Percentiles rank a stretch among this genome's conserved stretches.
Conservation (phyloP, 352 stramenopile species). For the Salisapilia sapeloensis region DNA sequence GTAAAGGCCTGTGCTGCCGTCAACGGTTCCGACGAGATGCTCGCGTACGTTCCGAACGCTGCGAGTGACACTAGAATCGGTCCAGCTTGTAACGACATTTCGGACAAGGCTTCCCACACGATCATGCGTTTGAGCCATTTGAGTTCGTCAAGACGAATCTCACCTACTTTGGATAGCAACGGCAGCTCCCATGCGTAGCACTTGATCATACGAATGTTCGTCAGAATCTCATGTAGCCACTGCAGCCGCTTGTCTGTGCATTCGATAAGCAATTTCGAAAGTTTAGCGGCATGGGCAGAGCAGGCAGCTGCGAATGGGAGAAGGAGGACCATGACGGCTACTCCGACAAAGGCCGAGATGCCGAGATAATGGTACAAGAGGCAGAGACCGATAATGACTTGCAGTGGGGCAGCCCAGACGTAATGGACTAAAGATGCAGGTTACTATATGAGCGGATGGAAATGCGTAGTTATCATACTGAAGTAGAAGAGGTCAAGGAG, state of each 20-base stretch:
- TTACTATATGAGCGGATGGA: slow-evolving; percentile 1
- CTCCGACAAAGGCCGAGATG: slow-evolving; percentile 25
- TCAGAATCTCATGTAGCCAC: slow-evolving; percentile 35
- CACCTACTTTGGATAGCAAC: slow-evolving; percentile 27
- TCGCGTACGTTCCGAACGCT: slow-evolving; percentile 45
- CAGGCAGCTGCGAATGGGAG: slow-evolving; percentile 17
- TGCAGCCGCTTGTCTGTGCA: slow-evolving; percentile 37
- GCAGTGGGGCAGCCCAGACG: slow-evolving; percentile 35
- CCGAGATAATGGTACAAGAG: slow-evolving; percentile 35
- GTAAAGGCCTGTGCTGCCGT: slow-evolving; percentile 87
- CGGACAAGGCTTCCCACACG: slow-evolving; percentile 28
- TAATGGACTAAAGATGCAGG: slow-evolving; percentile 23
- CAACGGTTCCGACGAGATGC: slow-evolving; percentile 26
- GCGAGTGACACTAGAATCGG: slow-evolving; percentile 40
- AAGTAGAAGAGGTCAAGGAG: slow-evolving; percentile 76
- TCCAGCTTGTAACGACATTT: slow-evolving; percentile 22
- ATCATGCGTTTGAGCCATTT: slow-evolving; percentile 23
- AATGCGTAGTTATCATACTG: slow-evolving; percentile 7
- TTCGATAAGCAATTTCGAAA: slow-evolving; percentile 20
- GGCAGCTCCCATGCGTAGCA: slow-evolving; percentile 59
- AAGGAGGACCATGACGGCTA: slow-evolving; percentile 37
- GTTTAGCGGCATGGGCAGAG: slow-evolving; percentile 14
- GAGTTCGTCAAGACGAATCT: slow-evolving; percentile 27
- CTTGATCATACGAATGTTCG: slow-evolving; percentile 55
- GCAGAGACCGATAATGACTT: slow-evolving; percentile 30